These are phyloP conservation scores for Verticillium nonalfalfae DNA, from an alignment of 2,329 filamentous ascomycete genomes.

Conservation along the genomic window DNA sequence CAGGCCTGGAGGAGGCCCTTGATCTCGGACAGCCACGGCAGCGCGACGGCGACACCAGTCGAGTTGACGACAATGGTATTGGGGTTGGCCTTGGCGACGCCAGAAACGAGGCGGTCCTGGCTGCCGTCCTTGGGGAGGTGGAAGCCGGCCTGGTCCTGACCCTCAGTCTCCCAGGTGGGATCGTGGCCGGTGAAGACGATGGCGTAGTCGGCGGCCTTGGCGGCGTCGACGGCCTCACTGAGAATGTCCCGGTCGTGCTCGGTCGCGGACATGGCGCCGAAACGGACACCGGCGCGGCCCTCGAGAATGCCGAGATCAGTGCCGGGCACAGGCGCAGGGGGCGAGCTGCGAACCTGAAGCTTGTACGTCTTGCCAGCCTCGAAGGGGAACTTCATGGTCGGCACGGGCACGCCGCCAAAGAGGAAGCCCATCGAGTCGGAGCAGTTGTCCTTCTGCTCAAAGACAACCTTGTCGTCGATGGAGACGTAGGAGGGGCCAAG, in stretches of 20 bases:
- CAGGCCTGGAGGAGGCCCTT: slow-evolving; percentile 20
- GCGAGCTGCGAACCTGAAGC: slow-evolving; percentile 16
- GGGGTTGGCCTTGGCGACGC: slow-evolving; percentile 48
- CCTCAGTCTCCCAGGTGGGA: slow-evolving; percentile 35
- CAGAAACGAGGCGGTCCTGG: slow-evolving; percentile 52
- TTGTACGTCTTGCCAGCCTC: slow-evolving; percentile 20
- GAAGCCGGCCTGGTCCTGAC: slow-evolving; percentile 62
- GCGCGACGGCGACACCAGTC: slow-evolving; percentile 47
- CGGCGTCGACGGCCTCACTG: slow-evolving; percentile 23
- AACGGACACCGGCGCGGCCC: slow-evolving; percentile 14
- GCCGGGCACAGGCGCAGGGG: slow-evolving; percentile 17
- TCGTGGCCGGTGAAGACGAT: slow-evolving; percentile 51
- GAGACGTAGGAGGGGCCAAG: slow-evolving; percentile 25
- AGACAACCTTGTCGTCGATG: slow-evolving; percentile 22
- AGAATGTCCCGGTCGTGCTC: slow-evolving; percentile 11
- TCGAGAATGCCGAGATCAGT: slow-evolving; percentile 20
- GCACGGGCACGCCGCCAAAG: slow-evolving; percentile 24
- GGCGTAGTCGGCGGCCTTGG: slow-evolving; percentile 52
- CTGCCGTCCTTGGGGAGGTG: slow-evolving; percentile 52
- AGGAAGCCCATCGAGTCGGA: slow-evolving; percentile 29
- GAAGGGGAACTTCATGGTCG: slow-evolving; percentile 15
- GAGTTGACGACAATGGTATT: slow-evolving; percentile 54
- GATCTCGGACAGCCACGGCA: slow-evolving; percentile 44
- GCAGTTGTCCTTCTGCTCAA: slow-evolving; percentile 24
- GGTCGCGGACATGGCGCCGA: slow-evolving; percentile 17